Evolutionary conservation across 495 filamentous ascomycete genomes (phyloP).

Genomic region (Lasiosphaeria ovina): DNA sequence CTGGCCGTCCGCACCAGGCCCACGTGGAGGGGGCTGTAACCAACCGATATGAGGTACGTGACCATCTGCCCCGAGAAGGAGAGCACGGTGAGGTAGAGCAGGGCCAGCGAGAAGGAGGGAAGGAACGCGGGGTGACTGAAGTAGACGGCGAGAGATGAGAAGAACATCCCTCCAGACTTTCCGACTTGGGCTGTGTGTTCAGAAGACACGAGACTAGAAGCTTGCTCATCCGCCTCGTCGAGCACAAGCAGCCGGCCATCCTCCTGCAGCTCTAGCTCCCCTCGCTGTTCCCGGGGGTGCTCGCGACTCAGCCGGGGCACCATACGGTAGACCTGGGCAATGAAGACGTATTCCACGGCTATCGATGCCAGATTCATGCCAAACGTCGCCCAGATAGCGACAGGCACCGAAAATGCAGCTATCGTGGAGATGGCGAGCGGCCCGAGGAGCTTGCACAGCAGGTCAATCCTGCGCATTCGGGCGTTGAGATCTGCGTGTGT

Average conservation of each 20-base stretch:
- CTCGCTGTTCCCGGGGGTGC: no score
- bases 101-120: slow-evolving; percentile 52
- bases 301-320: no score
- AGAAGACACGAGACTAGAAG: not conserved
- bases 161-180: slow-evolving; percentile 3
- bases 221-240: not conserved
- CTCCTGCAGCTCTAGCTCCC: no score
- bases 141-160: slow-evolving; percentile 37
- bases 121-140: slow-evolving; percentile 45
- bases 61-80: slow-evolving; percentile 59
- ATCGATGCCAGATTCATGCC: slow-evolving; percentile 44
- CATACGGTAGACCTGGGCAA: slow-evolving; percentile 20
- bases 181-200: no score
- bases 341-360: slow-evolving; percentile 56
- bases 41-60: slow-evolving; percentile 53
- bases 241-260: not conserved
- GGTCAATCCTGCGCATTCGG: slow-evolving; percentile 67
- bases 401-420: slow-evolving; percentile 29
- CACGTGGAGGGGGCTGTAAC: slow-evolving; percentile 35
- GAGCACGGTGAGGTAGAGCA: slow-evolving; percentile 61
- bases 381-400: slow-evolving; percentile 38
- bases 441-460: slow-evolving; percentile 67
- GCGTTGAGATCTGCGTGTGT: slow-evolving; percentile 49
- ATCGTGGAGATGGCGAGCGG: slow-evolving; percentile 57
- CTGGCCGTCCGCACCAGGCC: slow-evolving; percentile 38